phyloP scores from a whole-genome alignment of 257 asterid species.

The Salvia rosmarinus region DNA sequence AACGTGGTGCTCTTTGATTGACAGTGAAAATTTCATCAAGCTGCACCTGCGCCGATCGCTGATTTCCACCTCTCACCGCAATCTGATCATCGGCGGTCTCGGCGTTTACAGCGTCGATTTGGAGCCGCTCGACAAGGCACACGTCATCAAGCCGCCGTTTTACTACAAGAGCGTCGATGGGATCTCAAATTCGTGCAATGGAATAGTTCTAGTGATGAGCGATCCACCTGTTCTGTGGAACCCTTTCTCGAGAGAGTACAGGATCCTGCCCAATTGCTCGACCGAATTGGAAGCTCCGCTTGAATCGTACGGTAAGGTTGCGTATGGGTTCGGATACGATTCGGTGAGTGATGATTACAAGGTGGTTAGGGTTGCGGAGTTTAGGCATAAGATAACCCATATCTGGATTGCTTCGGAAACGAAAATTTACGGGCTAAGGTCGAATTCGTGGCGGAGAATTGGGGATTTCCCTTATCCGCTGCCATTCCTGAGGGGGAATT shows the following conservation, averaged over 20 bases:
- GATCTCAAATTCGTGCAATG: conserved; percentile 53
- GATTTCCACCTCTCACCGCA: conserved; percentile 33
- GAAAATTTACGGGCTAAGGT: conserved; percentile 45
- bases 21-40: conserved; percentile 44
- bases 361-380: conserved; percentile 53
- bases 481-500: conserved; percentile 44
- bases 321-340: conserved; percentile 62
- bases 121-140: conserved; percentile 39
- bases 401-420: conserved; percentile 45
- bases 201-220: conserved; percentile 47
- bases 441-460: conserved; percentile 51
- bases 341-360: conserved; percentile 53
- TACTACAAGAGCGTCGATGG: conserved; percentile 44
- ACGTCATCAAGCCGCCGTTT: conserved; percentile 44
- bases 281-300: conserved; percentile 29
- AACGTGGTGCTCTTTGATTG: conserved; percentile 44
- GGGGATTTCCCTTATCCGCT: conserved; percentile 45
- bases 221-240: conserved; percentile 58
- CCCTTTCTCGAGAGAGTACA: conserved; percentile 49
- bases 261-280: conserved; percentile 38
- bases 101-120: conserved; percentile 43
- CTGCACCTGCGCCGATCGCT: conserved; percentile 43
- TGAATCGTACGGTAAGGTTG: conserved; percentile 34
- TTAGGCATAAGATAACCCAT: conserved; percentile 38
- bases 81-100: conserved; percentile 45